Evolutionary conservation across 2,329 filamentous ascomycete species (phyloP).

Genomic region (Microcyclospora pomicola): DNA sequence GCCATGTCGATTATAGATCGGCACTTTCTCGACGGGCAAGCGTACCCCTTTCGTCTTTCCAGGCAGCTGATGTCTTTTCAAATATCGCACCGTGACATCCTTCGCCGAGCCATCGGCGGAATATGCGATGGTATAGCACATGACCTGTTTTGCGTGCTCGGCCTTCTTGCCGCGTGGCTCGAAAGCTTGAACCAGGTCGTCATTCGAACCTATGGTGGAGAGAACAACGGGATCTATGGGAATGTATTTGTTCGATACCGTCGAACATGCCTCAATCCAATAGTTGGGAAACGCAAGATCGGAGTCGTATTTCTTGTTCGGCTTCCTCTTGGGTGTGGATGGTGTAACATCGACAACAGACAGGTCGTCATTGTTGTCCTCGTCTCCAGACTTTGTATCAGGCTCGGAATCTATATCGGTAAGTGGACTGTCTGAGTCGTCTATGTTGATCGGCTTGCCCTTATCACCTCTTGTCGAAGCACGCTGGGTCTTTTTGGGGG

Average conservation of each 20-base stretch:
- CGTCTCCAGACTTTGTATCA: constrained; percentile 16
- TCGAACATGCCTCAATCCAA: constrained; percentile 83
- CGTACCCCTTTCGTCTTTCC: constrained; percentile 81
- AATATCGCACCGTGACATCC: constrained; percentile 83
- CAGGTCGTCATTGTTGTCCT: constrained; percentile 44
- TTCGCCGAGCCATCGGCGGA: constrained; percentile 79
- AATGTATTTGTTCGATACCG: constrained; percentile 63
- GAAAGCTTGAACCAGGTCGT: constrained; percentile 59
- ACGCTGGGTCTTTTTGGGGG: constrained; percentile 5
- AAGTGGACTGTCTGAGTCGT: constrained; percentile 35
- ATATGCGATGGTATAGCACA: constrained; percentile 77
- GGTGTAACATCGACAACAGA: constrained; percentile 45
- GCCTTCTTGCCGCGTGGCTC: constrained; percentile 74
- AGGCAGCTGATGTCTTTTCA: constrained; percentile 68
- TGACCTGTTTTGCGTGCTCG: constrained; percentile 75
- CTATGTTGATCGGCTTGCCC: constrained; percentile 29
- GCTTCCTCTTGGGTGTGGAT: constrained; percentile 28
- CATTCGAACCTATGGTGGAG: constrained; percentile 55
- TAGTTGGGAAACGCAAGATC: constrained; percentile 79
- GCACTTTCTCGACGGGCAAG: constrained; percentile 64
- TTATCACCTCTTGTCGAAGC: constrained; percentile 19
- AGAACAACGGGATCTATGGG: constrained; percentile 62
- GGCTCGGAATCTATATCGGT: constrained; percentile 29
- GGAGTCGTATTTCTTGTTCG: constrained; percentile 47
- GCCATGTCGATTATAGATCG: constrained; percentile 62